These are phyloP conservation scores for Pythium brassicae DNA, from an alignment of 352 stramenopile genomes.

Conservation along the genomic window DNA sequence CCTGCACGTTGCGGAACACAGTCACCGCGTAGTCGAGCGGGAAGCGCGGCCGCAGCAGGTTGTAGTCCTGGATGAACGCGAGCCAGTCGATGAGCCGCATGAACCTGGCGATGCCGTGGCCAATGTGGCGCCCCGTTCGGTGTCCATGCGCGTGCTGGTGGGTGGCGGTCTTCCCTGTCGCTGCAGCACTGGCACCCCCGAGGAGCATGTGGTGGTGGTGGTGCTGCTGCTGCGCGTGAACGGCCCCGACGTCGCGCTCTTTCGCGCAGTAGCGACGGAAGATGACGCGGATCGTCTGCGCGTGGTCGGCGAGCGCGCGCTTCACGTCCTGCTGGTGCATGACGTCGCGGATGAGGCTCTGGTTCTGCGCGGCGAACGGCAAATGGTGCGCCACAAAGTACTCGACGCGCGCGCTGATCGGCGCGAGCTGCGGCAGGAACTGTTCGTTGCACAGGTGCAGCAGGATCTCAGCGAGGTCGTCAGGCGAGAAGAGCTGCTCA, in stretches of 20 bases:
- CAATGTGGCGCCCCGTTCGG: conserved; percentile 1
- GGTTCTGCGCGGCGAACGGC: conserved; percentile 42
- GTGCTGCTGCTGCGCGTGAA: conserved; percentile 7
- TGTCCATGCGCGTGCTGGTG: background rate
- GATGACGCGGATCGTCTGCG: conserved; percentile 53
- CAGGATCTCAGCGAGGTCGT: conserved; percentile 59
- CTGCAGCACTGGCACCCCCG: conserved; percentile 2
- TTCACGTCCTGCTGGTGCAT: conserved; percentile 55
- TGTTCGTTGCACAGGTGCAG: conserved; percentile 77
- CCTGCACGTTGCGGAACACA: conserved; percentile 66
- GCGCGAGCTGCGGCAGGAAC: conserved; percentile 48
- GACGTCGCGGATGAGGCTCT: conserved; percentile 47
- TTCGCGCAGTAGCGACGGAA: conserved; percentile 76
- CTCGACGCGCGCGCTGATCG: conserved; percentile 61
- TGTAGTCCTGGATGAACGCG: conserved; percentile 69
- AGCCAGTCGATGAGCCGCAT: conserved; percentile 68
- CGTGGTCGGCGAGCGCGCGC: conserved; percentile 45
- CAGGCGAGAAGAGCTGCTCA: conserved; percentile 56
- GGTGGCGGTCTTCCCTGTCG: background rate
- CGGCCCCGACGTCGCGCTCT: conserved; percentile 32
- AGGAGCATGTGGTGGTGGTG: too few relatives aligned
- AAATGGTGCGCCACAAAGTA: conserved; percentile 48
- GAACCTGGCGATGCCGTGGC: conserved; percentile 52
- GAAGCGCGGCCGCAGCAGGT: conserved; percentile 54
- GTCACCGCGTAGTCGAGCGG: conserved; percentile 43